These are phyloP conservation scores for Porpolomopsis calyptriformis DNA, from an alignment of 768 basidiomycete genomes.

Conservation along the genomic window DNA sequence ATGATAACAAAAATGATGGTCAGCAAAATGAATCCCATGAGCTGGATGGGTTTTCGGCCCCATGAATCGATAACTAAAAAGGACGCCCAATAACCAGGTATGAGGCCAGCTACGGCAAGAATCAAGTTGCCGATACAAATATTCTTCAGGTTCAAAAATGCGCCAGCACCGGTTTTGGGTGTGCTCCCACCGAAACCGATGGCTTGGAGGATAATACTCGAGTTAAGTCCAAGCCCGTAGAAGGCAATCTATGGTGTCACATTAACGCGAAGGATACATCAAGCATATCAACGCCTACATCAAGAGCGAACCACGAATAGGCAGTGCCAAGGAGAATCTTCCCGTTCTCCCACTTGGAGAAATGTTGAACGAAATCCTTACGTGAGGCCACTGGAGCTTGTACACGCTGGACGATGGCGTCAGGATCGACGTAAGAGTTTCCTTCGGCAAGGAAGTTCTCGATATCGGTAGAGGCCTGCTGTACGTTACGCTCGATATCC, in stretches of 20 bases:
- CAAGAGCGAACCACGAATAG: conserved; percentile 86
- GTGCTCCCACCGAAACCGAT: conserved; percentile 59
- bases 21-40: conserved; percentile 65
- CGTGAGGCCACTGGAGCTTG: conserved; percentile 59
- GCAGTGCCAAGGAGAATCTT: conserved; percentile 71
- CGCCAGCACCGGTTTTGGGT: conserved; percentile 23
- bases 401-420: conserved; percentile 47
- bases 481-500: conserved; percentile 81
- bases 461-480: conserved; percentile 66
- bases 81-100: conserved; percentile 69
- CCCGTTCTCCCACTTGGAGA: conserved; percentile 63
- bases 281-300: conserved; percentile 33
- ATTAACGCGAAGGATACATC: background rate
- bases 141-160: conserved; percentile 53
- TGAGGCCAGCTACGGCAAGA: conserved; percentile 64
- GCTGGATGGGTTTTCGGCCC: conserved; percentile 76
- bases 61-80: conserved; percentile 62
- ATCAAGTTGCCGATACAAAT: conserved; percentile 68
- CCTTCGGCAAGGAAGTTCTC: conserved; percentile 50
- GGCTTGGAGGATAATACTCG: conserved; percentile 57
- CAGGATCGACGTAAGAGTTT: conserved; percentile 38
- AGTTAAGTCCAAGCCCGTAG: conserved; percentile 84
- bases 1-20: conserved; percentile 58
- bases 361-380: conserved; percentile 59
- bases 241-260: conserved; percentile 53